These are phyloP conservation scores for Penicillium sp. DNA, from an alignment of 2,329 filamentous ascomycete species.

Conservation along the genomic window DNA sequence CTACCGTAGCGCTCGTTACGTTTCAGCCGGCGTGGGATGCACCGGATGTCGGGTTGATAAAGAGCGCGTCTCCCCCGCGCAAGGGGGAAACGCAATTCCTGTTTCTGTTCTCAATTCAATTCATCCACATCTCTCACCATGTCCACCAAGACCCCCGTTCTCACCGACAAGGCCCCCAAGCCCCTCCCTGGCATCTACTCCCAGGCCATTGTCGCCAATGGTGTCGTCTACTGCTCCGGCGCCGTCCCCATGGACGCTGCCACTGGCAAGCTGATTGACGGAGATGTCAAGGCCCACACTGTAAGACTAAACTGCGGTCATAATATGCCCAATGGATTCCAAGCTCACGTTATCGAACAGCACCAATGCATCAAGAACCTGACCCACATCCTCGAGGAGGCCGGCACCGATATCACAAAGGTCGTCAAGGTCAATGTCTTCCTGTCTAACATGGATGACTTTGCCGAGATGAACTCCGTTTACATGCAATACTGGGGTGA, in stretches of 20 bases:
- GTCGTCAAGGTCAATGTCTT: slow-evolving; percentile 70
- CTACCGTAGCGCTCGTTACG: not conserved
- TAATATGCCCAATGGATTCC: not conserved
- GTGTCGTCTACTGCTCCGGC: slow-evolving; percentile 72
- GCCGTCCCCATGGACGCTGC: slow-evolving; percentile 59
- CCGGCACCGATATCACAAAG: slow-evolving; percentile 61
- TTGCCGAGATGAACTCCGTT: slow-evolving; percentile 77
- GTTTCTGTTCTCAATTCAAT: not conserved
- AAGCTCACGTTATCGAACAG: slow-evolving; percentile 17
- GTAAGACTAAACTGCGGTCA: slow-evolving; percentile 37
- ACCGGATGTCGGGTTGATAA: slow-evolving; percentile 1
- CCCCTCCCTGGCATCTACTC: slow-evolving; percentile 59
- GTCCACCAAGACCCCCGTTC: slow-evolving; percentile 43
- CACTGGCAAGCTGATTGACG: slow-evolving; percentile 58
- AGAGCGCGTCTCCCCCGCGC: not conserved
- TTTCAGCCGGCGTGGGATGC: not conserved
- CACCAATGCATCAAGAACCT: slow-evolving; percentile 64
- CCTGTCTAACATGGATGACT: slow-evolving; percentile 66
- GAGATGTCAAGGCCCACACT: slow-evolving; percentile 57
- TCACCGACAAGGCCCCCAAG: slow-evolving; percentile 53
- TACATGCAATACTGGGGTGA: slow-evolving; percentile 73
- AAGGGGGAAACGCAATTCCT: not conserved
- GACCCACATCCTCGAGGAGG: slow-evolving; percentile 59
- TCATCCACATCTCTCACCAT: slow-evolving; percentile 23
- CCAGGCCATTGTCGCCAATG: slow-evolving; percentile 64